Evolutionary conservation across 1,139 yeast species (phyloP), one percentile per base, ranked within the genome.

Genomic region (Zygotorulaspora mrakii): DNA sequence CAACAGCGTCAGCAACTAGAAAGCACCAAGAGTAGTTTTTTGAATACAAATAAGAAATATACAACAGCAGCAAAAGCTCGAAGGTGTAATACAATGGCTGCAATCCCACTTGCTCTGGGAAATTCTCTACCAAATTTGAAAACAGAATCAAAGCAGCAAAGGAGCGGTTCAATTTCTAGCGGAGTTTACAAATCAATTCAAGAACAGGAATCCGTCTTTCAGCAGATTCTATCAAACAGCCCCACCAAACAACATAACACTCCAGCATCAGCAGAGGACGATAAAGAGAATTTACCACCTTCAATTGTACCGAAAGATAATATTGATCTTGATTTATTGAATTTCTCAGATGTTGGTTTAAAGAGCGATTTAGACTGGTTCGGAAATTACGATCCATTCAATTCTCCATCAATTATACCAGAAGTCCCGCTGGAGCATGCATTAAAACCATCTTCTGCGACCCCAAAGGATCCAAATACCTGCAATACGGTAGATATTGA

Each of bases 401-500:
- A 41, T 24, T 41, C 50, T 13, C 48, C 51, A 24, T 30, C 43
- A 11, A 17, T 35, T 20, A 14, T 32, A 4, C 38, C 35, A 9
- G 37, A 21, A 12, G 23, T 31, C 24, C 22, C 21, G 8, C 27
- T 33, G 32, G 39, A 38, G 11, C 44, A 42, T n/a, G 35, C 27
- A 3, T 17, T 21, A 10, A 44, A 47, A n/a, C 50, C 49, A 5
- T 18, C 42, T 7, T 35, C 48, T 10, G 42, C 46, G 31, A 68
- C 76, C 2, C 75, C 76, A 32, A 66, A 61, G 27, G 74, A 70
- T 51, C 56, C 65, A 9, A 68, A 69, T 25, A 69, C 74, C 0
- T 62, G 67, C 37, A 62, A 63, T 37, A 62, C 67, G 1, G 43
- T 62, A 14, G 59, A 64, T n/a, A 57, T 64, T 24, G 61, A 57